Base-by-base conservation (phyloP, 352 stramenopile genomes). In the Phytopythium sindhum region DNA sequence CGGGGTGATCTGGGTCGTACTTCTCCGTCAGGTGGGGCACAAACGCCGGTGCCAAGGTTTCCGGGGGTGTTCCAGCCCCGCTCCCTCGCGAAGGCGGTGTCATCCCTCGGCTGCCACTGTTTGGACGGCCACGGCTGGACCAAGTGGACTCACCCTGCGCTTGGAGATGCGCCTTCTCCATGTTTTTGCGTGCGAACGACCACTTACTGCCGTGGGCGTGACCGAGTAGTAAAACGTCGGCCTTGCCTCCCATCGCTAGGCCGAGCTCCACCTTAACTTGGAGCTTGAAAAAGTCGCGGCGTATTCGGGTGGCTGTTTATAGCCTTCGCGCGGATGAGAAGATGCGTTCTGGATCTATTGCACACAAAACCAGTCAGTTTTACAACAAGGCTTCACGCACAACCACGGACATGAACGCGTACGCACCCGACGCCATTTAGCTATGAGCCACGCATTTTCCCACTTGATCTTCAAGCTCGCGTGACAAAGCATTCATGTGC, bases 1-100 rank as follows among this genome's bases (percentile, higher is more conserved):
- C 81, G 0, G 75, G 79, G 45, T 93, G 84, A 26, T 84, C 74
- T 0, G 84, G 84, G n/a, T 90, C 79, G 61, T 87, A 91, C 59
- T 85, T 89, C 31, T 91, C 82, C 24, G 74, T 72, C 19, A 89
- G 33, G 39, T 90, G 77, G 1, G 77, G 80, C 8, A 90, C 47
- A 24, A 75, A 63, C 26, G 67, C 56, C 21, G 59, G 65, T 4
- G 7, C 19, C 9, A 7, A 12, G 31, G 51, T 4, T 12, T 33
- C 60, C 5, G 48, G 59, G 31, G 23, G 12, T 2, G 24, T 53
- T 54, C 17, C 26, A 1, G 51, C 23, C 19, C 14, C n/a, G 17
- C 14, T 37, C 17, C 60, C 29, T 44, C 39, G 24, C 24, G 41
- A 61, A 28, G 41, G 56, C 19, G 56, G 56, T 15, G 56, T 61